Evolutionary conservation across 208 protist genomes (phyloP).

Genomic region (Leishmania aethiopica): DNA sequence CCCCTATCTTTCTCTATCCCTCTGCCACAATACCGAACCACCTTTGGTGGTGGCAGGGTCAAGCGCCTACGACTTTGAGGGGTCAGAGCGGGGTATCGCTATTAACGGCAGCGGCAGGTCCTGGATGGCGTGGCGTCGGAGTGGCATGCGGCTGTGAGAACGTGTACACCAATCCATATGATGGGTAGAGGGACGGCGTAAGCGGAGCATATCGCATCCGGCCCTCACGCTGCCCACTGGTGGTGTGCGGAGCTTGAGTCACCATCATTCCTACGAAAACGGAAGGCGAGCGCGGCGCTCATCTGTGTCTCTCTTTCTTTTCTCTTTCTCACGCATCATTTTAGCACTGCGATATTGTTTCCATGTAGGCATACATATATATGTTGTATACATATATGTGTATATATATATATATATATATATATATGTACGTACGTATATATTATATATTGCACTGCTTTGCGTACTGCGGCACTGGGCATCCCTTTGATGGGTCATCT

Average conservation of each 20-base stretch:
- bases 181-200: not conserved
- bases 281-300: not conserved
- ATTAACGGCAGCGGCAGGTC: not conserved
- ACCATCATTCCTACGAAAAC: not conserved
- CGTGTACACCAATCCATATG: not conserved
- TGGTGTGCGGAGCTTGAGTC: not conserved
- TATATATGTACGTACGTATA: not conserved
- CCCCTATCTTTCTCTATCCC: not conserved
- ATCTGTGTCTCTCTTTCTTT: not conserved
- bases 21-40: not conserved
- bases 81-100: not conserved
- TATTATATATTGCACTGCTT: not conserved
- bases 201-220: not conserved
- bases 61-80: not conserved
- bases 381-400: too few relatives aligned
- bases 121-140: not conserved
- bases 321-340: not conserved
- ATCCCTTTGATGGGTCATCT: not conserved
- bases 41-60: not conserved
- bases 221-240: too few relatives aligned
- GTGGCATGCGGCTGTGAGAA: not conserved
- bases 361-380: not conserved
- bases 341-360: not conserved
- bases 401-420: too few relatives aligned
- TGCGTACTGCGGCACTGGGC: too few relatives aligned